These are phyloP conservation scores for Pseudogymnoascus sp. DNA, from an alignment of 2,329 filamentous ascomycete genomes.

Conservation along the genomic window DNA sequence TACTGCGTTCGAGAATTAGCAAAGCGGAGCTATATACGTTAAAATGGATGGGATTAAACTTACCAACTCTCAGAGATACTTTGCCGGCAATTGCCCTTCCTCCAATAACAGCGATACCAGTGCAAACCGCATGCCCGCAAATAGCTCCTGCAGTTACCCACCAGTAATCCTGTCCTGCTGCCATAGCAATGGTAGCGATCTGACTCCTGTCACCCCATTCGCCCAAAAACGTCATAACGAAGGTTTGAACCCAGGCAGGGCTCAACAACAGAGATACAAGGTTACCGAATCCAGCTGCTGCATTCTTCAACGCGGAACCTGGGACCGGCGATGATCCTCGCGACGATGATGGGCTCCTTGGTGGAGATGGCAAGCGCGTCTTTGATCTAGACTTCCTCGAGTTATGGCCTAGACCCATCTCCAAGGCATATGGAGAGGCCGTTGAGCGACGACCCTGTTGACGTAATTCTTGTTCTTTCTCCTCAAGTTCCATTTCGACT, in stretches of 20 bases:
- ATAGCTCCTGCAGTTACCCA: slow-evolving; percentile 91
- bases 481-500: slow-evolving; percentile 84
- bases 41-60: slow-evolving; percentile 36
- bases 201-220: slow-evolving; percentile 98
- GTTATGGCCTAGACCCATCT: slow-evolving; percentile 64
- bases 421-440: slow-evolving; percentile 67
- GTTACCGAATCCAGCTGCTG: slow-evolving; percentile 67
- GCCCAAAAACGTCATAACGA: slow-evolving; percentile 96
- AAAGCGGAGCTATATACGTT: slow-evolving; percentile 9
- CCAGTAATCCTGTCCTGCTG: slow-evolving; percentile 96
- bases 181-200: slow-evolving; percentile 98
- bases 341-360: slow-evolving; percentile 72
- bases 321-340: slow-evolving; percentile 44
- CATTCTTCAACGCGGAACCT: slow-evolving; percentile 35
- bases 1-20: slow-evolving; percentile 46
- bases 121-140: slow-evolving; percentile 81
- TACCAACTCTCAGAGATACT: slow-evolving; percentile 93
- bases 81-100: slow-evolving; percentile 85
- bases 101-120: slow-evolving; percentile 82
- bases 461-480: slow-evolving; percentile 74
- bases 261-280: slow-evolving; percentile 81
- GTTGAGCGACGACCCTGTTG: slow-evolving; percentile 59
- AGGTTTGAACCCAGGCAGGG: slow-evolving; percentile 97
- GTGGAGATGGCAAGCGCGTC: slow-evolving; percentile 70
- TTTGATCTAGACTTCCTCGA: slow-evolving; percentile 62